phyloP scores from a whole-genome alignment of 257 asterid species.

The Asclepias syriaca region DNA sequence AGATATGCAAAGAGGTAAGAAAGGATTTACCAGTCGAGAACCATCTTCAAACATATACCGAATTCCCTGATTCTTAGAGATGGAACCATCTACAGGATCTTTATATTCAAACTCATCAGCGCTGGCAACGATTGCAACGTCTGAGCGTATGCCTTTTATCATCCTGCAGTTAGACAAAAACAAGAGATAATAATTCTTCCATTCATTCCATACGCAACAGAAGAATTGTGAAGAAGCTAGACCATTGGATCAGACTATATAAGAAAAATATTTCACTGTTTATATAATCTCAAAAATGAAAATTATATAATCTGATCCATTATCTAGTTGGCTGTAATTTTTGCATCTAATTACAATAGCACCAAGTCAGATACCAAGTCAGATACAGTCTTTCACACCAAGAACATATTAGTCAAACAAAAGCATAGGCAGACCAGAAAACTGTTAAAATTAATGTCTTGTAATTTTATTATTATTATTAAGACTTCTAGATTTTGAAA shows the following conservation, averaged over 20 bases:
- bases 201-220: background rate
- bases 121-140: conserved; percentile 58
- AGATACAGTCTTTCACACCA: background rate
- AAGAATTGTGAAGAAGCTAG: background rate
- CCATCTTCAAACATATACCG: conserved; percentile 90
- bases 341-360: background rate
- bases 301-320: background rate
- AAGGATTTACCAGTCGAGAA: conserved; percentile 75
- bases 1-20: conserved; percentile 1
- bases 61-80: conserved; percentile 94
- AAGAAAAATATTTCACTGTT: too few relatives aligned
- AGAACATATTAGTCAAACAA: background rate
- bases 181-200: background rate
- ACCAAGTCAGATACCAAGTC: background rate
- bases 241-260: background rate
- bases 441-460: too few relatives aligned
- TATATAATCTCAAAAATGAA: background rate
- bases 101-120: conserved; percentile 98
- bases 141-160: conserved; percentile 55
- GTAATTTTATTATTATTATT: too few relatives aligned
- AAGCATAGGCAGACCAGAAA: background rate
- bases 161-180: conserved; percentile 37
- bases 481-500: too few relatives aligned
- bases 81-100: conserved; percentile 95
- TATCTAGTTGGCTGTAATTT: background rate